Base-by-base conservation (phyloP, 257 asterid species). In the Solanum medicagineum region DNA sequence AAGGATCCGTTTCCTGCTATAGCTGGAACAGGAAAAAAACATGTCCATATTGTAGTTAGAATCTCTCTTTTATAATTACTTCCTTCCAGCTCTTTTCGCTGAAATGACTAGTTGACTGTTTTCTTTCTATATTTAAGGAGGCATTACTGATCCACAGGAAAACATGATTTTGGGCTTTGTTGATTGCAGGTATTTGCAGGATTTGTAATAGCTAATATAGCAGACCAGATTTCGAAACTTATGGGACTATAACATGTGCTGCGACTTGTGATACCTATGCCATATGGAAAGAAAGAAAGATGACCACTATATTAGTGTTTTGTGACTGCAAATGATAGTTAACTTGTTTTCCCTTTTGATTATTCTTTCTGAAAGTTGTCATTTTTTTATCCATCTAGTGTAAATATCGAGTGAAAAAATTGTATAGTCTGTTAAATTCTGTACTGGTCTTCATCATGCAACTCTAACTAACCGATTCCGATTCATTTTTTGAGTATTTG, bases 161-260 rank as follows among this genome's bases (percentile, higher is more conserved):
- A 44, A 44, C 20, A 12, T 45, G 59, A 45, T 75, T 13, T 16
- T 70, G 29, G 42, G 22, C 60, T 74, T 74, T 59, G 40, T 10
- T 47, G 4, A 22, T 49, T 92, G 89, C 98, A 96, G 99, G 99
- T 96, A 12, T 95, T 95, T 89, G 95, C 88, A 51, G 99, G 99
- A 57, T 95, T 95, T 75, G 89, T 93, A 24, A 93, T 95, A 87
- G 99, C 99, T 82, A 95, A 94, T 87, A 86, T 95, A 79, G 93
- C 99, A 1, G 97, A 92, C 84, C 82, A 96, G 92, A 85, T 93
- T 57, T 85, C 90, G 0, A 92, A 89, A 81, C 69, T 54, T n/a
- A 84, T 95, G 89, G 98, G 97, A n/a, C 88, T 94, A 85, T 94
- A 91, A 89, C 92, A 84, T 63, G 66, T 65, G 62, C 5, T 14